These are phyloP conservation scores for Achaetomiella virescens DNA, from an alignment of 495 filamentous ascomycete species.

Conservation along the genomic window DNA sequence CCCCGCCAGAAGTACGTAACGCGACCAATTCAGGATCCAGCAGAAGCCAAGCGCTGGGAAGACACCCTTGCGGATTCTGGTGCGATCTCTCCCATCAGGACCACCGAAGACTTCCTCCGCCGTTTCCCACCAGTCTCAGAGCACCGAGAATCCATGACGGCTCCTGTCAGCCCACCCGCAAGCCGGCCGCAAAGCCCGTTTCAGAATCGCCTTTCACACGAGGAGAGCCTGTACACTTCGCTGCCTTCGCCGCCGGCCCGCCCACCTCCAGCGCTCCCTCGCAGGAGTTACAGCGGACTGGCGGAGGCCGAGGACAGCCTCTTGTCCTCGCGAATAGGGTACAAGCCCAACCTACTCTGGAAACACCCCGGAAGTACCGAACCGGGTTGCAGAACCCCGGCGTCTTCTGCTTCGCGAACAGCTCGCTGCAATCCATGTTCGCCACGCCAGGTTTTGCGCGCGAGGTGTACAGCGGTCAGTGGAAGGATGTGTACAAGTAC, in stretches of 20 bases:
- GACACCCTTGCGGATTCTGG: constrained; percentile 38
- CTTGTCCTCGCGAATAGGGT: constrained; percentile 42
- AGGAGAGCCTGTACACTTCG: constrained; percentile 26
- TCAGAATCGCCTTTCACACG: constrained; percentile 24
- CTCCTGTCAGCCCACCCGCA: constrained; percentile 21
- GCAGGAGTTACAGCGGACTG: constrained; percentile 83
- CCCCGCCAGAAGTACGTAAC: constrained; percentile 21
- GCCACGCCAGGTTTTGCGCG: constrained; percentile 65
- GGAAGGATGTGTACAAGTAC: constrained; percentile 40
- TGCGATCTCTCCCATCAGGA: constrained; percentile 39
- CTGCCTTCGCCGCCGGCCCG: constrained; percentile 48
- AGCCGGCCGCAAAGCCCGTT: constrained; percentile 29
- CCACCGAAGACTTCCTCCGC: constrained; percentile 72
- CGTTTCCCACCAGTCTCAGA: constrained; percentile 68
- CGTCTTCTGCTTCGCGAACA: constrained; percentile 88
- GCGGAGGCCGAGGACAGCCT: constrained; percentile 49
- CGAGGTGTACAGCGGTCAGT: constrained; percentile 56
- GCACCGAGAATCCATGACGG: constrained; percentile 70
- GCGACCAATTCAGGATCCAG: constrained; percentile 28
- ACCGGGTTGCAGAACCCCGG: constrained; percentile 78
- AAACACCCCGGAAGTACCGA: constrained; percentile 10
- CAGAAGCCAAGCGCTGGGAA: constrained; percentile 38
- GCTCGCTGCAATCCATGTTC: constrained; percentile 74
- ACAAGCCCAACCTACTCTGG: constrained; percentile 21
- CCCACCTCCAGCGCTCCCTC: constrained; percentile 78